These are phyloP conservation scores for Periglandula ipomoeae DNA, from an alignment of 2,329 filamentous ascomycete genomes.

Conservation along the genomic window DNA sequence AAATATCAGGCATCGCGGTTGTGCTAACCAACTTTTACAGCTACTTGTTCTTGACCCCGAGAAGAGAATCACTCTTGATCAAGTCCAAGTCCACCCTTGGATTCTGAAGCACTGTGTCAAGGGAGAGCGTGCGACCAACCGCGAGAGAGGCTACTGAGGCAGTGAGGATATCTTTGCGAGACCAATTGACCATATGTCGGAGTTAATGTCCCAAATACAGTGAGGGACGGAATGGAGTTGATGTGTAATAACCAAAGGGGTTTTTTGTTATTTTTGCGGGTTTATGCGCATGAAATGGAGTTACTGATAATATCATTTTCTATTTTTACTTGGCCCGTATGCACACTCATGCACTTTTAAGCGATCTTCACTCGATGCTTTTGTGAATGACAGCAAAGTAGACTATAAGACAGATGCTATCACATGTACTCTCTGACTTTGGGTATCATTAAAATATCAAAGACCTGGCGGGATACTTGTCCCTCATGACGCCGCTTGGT, in stretches of 20 bases:
- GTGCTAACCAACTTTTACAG: slow-evolving; percentile 35
- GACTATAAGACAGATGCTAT: background rate
- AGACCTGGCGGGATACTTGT: background rate
- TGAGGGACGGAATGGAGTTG: slow-evolving; percentile 6
- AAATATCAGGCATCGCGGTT: background rate
- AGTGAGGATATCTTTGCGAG: slow-evolving; percentile 13
- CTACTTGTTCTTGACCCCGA: slow-evolving; percentile 87
- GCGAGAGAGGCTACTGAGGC: slow-evolving; percentile 31
- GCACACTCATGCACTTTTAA: background rate
- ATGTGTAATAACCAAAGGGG: slow-evolving; percentile 6
- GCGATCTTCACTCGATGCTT: background rate
- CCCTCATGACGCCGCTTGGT: background rate
- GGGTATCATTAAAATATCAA: slow-evolving; percentile 3
- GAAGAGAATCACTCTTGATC: slow-evolving; percentile 82
- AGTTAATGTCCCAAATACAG: slow-evolving; percentile 5
- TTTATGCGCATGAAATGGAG: slow-evolving; percentile 23
- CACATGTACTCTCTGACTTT: background rate
- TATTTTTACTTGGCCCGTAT: no score
- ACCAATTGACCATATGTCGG: slow-evolving; percentile 7
- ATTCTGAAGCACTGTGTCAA: slow-evolving; percentile 88
- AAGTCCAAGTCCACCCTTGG: slow-evolving; percentile 88
- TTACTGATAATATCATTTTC: slow-evolving; percentile 11
- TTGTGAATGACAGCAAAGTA: background rate
- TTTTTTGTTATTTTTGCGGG: slow-evolving; percentile 2
- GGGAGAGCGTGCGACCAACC: slow-evolving; percentile 43